Conservation (phyloP, 1,284 basidiomycete genomes). For the Gomphus bonarii region DNA sequence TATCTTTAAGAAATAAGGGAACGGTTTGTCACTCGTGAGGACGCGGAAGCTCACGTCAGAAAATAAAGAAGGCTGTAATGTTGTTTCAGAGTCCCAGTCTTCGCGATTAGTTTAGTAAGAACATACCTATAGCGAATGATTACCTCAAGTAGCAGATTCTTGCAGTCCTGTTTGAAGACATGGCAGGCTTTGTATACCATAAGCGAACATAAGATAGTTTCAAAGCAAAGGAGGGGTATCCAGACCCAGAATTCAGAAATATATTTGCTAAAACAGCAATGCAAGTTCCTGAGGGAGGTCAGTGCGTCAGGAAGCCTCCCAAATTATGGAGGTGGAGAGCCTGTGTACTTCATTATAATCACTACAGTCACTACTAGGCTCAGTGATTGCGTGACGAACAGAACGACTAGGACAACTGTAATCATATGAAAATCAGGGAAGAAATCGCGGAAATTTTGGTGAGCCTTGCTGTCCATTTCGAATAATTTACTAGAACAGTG, state of each 20-base stretch:
- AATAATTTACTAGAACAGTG: background rate
- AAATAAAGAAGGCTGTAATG: background rate
- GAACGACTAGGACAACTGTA: background rate
- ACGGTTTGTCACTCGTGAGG: background rate
- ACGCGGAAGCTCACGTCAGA: background rate
- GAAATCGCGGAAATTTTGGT: background rate
- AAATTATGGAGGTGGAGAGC: background rate
- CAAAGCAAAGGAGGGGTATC: background rate
- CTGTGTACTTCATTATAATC: background rate
- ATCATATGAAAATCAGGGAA: background rate
- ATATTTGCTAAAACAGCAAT: background rate
- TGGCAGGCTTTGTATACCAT: background rate
- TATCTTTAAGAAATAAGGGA: background rate
- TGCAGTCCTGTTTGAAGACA: background rate
- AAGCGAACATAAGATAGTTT: background rate
- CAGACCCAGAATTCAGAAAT: background rate
- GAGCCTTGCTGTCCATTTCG: background rate
- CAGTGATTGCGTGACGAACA: background rate
- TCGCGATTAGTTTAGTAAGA: no score
- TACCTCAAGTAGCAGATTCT: background rate
- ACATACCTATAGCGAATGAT: conserved; percentile 1
- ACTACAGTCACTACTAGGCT: background rate
- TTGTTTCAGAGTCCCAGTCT: background rate
- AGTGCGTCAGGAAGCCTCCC: background rate
- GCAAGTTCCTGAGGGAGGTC: background rate